Percentiles rank a stretch among this genome's conserved stretches.
Conservation (phyloP, 2,329 filamentous ascomycete genomes). For the Pseudogymnoascus sp. region DNA sequence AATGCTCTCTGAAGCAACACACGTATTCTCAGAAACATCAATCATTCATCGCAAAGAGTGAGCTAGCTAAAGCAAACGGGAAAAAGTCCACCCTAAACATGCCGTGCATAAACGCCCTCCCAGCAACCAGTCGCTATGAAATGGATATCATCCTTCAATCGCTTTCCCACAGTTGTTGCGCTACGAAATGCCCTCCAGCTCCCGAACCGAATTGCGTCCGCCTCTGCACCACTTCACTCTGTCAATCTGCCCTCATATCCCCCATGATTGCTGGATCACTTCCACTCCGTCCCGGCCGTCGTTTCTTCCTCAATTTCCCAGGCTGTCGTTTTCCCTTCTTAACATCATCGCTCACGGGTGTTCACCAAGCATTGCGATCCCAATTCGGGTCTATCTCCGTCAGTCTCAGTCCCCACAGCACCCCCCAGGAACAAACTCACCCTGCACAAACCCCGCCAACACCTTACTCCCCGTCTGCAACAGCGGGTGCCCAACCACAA, state of each 20-base stretch:
- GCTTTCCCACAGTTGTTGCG: slow-evolving; percentile 8
- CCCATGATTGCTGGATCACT: neutral
- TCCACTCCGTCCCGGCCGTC: slow-evolving; percentile 15
- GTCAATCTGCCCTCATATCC: neutral
- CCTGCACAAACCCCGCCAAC: slow-evolving; percentile 91
- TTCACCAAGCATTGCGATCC: slow-evolving; percentile 85
- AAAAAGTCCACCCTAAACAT: slow-evolving; percentile 3
- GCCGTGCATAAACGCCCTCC: slow-evolving; percentile 3
- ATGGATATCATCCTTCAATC: slow-evolving; percentile 6
- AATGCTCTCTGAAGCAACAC: neutral
- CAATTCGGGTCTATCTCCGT: slow-evolving; percentile 64
- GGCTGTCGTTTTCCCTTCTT: slow-evolving; percentile 27
- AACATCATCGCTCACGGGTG: neutral
- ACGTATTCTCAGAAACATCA: neutral
- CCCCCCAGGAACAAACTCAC: slow-evolving; percentile 42
- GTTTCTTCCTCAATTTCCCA: slow-evolving; percentile 40
- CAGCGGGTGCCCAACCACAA: slow-evolving; percentile 92
- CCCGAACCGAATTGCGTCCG: neutral
- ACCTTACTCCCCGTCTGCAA: slow-evolving; percentile 98
- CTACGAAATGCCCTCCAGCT: neutral
- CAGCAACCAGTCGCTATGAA: slow-evolving; percentile 8
- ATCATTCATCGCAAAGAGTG: neutral
- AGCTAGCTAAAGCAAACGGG: neutral
- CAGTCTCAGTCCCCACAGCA: neutral
- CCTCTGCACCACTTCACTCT: neutral